Conservation (phyloP, 306 rosid genomes). For the Mucuna pruriens region DNA sequence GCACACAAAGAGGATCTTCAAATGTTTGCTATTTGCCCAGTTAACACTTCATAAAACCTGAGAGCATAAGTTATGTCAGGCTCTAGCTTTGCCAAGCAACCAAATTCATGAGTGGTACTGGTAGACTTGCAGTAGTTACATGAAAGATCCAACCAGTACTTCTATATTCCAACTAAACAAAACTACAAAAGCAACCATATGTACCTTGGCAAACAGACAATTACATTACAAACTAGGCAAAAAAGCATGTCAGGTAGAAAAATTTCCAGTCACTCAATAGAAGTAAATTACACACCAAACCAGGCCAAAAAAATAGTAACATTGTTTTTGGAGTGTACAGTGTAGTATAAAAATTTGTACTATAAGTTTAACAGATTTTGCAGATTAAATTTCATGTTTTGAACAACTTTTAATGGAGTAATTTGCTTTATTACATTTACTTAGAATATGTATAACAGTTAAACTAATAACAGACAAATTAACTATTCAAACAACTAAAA, state of each 20-base stretch:
- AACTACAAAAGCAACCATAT: background rate
- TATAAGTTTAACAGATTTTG: background rate
- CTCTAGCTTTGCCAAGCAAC: constrained; percentile 28
- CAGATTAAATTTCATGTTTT: background rate
- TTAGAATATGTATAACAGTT: background rate
- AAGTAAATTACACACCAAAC: constrained; percentile 3
- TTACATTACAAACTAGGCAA: background rate
- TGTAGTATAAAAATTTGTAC: background rate
- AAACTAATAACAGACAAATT: background rate
- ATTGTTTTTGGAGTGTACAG: background rate
- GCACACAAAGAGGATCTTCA: constrained; percentile 12
- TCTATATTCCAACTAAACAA: background rate
- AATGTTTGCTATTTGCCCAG: background rate
- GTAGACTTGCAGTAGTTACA: background rate
- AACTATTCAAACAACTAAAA: background rate
- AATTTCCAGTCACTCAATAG: background rate
- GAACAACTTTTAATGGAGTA: background rate
- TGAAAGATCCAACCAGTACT: background rate
- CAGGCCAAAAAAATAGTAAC: background rate
- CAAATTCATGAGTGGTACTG: constrained; percentile 22
- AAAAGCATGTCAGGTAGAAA: background rate
- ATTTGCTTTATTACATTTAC: background rate
- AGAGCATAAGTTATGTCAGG: constrained; percentile 14
- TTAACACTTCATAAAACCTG: constrained; percentile 9
- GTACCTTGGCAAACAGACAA: background rate